Conservation (phyloP, 2,329 filamentous ascomycete genomes). For the Aureobasidium subglaciale region DNA sequence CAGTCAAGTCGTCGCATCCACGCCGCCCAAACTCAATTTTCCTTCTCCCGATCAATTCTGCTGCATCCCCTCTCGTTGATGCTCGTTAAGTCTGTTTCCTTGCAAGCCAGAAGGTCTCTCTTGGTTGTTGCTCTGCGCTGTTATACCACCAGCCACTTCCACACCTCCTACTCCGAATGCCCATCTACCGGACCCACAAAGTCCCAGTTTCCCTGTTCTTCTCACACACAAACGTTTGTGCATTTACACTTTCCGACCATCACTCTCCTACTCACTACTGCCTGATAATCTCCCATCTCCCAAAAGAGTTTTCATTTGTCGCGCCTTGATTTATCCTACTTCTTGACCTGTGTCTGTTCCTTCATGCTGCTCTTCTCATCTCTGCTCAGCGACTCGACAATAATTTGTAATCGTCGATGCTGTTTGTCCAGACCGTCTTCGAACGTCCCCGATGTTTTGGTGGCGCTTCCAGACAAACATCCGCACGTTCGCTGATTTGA, state of each 20-base stretch:
- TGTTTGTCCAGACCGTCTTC: neutral
- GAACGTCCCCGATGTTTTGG: neutral
- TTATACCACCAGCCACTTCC: no score
- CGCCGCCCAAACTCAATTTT: neutral
- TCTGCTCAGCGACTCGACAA: neutral
- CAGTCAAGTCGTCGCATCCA: no score
- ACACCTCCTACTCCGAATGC: no score
- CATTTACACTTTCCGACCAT: neutral
- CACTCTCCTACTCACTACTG: neutral
- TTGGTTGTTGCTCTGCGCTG: neutral
- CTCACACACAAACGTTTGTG: constrained; percentile 1
- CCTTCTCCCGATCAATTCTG: no score
- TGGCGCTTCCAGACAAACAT: constrained; percentile 10
- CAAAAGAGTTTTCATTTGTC: neutral
- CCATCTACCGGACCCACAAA: no score
- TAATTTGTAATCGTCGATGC: neutral
- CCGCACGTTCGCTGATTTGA: neutral
- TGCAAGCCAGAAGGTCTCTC: neutral
- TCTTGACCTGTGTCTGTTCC: neutral
- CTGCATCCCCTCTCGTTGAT: no score
- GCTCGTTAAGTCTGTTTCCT: neutral
- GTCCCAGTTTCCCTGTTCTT: neutral
- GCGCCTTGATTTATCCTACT: neutral
- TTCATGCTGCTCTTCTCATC: neutral
- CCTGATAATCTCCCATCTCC: neutral